Base-by-base conservation (phyloP, 148 eudicot species). In the Spergularia bocconei region DNA sequence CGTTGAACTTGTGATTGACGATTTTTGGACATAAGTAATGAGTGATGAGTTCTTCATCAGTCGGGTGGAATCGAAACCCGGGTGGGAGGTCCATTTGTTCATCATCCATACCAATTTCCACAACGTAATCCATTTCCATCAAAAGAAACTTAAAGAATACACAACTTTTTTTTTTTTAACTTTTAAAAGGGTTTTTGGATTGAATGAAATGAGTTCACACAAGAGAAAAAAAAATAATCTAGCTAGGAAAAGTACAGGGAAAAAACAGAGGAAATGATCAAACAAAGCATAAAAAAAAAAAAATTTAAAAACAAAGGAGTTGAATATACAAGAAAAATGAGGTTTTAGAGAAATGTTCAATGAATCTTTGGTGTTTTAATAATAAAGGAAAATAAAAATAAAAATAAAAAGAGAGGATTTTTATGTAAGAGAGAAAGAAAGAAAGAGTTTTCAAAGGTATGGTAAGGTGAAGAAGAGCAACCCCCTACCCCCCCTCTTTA, bases 41-140 rank as follows among this genome's bases (percentile, higher is more conserved):
- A 78, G 87, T 87, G 48, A 94, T 87, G 16, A 94, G 93, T 78
- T 94, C 98, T 77, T 93, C 98, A 76, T 93, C 98, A 0, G 93
- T 91, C 0, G 98, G 97, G 58, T 93, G 98, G 58, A 93, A 93
- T 62, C 98, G 85, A 62, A 93, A 93, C 50, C 98, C 98, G 0
- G 98, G 93, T 11, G 98, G 98, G 70, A 93, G 77, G n/a, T 88
- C 97, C 60, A 91, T 86, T 36, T 79, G 61, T 36, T 88, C 93
- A 29, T 84, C 90, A 8, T 81, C 87, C 74, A 44, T 63, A 44
- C 50, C 53, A 21, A 62, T 19, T 39, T 60, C 73, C 5, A 76
- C 78, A 20, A 29, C 2, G 36, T 29, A 3, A 29, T 29, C 2
- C 36, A 29, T 29, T 29, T 29, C 4, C 36, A 29, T 2, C 2